Evolutionary conservation across 1,284 basidiomycete genomes (phyloP), one percentile per base, ranked within the genome.

Genomic region (Sporisorium exsertum): DNA sequence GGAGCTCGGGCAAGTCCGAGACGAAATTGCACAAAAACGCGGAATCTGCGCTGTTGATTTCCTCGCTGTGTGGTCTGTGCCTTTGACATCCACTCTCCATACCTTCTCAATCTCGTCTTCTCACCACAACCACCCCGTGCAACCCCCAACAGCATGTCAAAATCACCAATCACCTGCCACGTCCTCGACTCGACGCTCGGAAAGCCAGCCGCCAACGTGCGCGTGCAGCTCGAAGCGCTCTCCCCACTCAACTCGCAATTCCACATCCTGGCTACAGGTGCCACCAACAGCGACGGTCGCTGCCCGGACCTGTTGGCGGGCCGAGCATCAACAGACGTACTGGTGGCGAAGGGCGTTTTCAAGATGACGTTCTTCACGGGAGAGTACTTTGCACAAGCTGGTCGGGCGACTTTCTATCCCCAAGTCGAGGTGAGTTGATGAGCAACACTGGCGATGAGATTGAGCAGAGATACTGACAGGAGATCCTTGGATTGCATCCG

Each of bases 111-210:
- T 50, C 46, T 32, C 29, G 49, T 58, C 49, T 42, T 18, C 10
- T 33, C 40, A 20, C 29, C 13, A 42, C 29, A 20, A 37, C 20
- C 26, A 32, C 32, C 15, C 18, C 16, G 22, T 35, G 0, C 32
- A 47, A 16, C n/a, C 43, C 6, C 10, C 18, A 12, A 7, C 26
- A 58, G 3, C 42, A 75, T 75, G 72, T 66, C 77, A 9, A 77
- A 72, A 57, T 80, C 79, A 15, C 92, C 93, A 1, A 92, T 96
- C 69, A 96, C 94, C 40, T 95, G 94, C 85, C 94, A 96, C 79
- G 94, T 96, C 15, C 90, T 96, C 65, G 94, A 96, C 83, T 90
- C 92, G 3, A 92, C 93, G 2, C 87, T 89, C 5, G 94, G 94
- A 42, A 92, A 90, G 81, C 94, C 94, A 13, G 94, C 92, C n/a